Conservation (phyloP, 1,139 yeast species). For the Debaryomyces sp. region DNA sequence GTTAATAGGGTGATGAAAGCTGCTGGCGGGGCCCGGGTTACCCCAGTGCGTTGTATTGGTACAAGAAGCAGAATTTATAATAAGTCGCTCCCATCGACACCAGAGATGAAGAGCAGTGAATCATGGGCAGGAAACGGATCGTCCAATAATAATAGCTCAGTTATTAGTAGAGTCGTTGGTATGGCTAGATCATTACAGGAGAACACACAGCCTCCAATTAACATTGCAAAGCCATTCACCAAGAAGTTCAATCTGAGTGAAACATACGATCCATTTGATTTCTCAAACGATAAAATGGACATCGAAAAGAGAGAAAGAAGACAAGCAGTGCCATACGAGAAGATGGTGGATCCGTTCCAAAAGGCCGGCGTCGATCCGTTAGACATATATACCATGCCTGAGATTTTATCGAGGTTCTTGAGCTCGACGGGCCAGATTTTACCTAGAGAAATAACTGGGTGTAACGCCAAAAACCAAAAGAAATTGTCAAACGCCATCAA, state of each 20-base stretch:
- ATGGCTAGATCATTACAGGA: conserved; percentile 33
- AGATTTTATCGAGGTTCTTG: conserved; percentile 58
- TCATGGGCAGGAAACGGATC: conserved; percentile 28
- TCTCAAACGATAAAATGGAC: conserved; percentile 56
- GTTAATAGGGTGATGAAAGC: conserved; percentile 1
- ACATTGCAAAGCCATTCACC: conserved; percentile 30
- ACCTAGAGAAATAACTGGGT: conserved; percentile 69
- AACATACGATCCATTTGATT: conserved; percentile 75
- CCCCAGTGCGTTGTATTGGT: background rate
- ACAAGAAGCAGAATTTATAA: conserved; percentile 7
- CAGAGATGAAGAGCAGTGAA: conserved; percentile 35
- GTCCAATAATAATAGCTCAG: conserved; percentile 13
- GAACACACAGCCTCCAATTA: conserved; percentile 25
- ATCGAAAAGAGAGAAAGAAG: conserved; percentile 34
- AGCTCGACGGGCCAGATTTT: conserved; percentile 67
- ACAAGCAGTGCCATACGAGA: conserved; percentile 17
- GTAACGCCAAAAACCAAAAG: conserved; percentile 62
- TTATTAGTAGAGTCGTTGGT: conserved; percentile 25
- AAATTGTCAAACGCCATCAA: conserved; percentile 66
- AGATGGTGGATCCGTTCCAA: conserved; percentile 47
- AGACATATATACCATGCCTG: conserved; percentile 68
- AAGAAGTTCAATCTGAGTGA: conserved; percentile 46
- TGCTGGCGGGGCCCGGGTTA: background rate
- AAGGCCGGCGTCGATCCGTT: conserved; percentile 62
- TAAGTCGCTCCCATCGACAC: conserved; percentile 26